phyloP scores from a whole-genome alignment of 345 rosid genomes.

The Gossypium rotundifolium region DNA sequence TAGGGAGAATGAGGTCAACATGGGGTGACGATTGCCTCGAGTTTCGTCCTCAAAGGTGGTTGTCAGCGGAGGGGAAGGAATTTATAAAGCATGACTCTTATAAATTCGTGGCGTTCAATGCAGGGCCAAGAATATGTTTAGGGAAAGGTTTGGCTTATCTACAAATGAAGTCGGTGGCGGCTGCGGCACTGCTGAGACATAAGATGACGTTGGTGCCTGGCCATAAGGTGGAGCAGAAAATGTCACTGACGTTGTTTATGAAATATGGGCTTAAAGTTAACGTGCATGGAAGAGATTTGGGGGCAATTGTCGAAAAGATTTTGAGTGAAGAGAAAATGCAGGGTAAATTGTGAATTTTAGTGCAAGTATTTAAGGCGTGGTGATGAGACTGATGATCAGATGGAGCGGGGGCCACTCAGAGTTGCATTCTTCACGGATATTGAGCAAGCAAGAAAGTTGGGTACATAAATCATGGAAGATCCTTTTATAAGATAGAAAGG shows the following conservation, averaged over 20 bases:
- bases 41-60: constrained; percentile 82
- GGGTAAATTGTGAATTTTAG: constrained; percentile 18
- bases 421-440: constrained; percentile 9
- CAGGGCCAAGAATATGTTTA: constrained; percentile 83
- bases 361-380: constrained; percentile 15
- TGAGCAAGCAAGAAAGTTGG: neutral
- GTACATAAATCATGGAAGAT: neutral
- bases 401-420: neutral
- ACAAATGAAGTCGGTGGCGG: constrained; percentile 87
- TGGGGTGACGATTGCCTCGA: constrained; percentile 96
- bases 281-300: constrained; percentile 55
- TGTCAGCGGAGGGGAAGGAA: constrained; percentile 46
- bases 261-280: constrained; percentile 69
- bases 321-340: constrained; percentile 17
- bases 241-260: constrained; percentile 93
- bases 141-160: constrained; percentile 86
- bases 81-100: constrained; percentile 61
- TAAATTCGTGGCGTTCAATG: constrained; percentile 86
- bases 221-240: constrained; percentile 91
- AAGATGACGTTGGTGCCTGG: constrained; percentile 58
- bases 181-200: constrained; percentile 70
- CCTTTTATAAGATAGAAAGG: neutral
- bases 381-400: neutral
- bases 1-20: constrained; percentile 77
- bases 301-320: constrained; percentile 27